Percentiles rank a stretch among this genome's conserved stretches.
These are phyloP conservation scores for Pseudohalonectria lignicola DNA, from an alignment of 2,329 filamentous ascomycete species.

Conservation along the genomic window DNA sequence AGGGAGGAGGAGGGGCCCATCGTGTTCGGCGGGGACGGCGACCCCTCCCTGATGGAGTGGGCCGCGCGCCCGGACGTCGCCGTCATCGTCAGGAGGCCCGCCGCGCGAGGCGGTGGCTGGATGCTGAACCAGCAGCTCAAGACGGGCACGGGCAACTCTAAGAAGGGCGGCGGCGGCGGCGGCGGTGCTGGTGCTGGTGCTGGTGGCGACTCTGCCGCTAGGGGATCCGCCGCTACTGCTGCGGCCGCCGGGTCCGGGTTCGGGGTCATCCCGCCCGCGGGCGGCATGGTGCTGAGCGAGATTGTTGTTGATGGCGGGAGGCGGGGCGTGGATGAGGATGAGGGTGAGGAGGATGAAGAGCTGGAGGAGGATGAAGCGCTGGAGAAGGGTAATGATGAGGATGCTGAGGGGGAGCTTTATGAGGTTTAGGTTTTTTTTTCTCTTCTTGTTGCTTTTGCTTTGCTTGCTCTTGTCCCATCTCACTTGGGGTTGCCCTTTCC, in stretches of 20 bases:
- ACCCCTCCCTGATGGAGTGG: slow-evolving; percentile 26
- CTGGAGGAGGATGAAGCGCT: slow-evolving; percentile 6
- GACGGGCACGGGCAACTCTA: no score
- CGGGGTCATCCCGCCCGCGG: neutral
- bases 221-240: no score
- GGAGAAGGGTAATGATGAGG: slow-evolving; percentile 2
- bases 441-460: neutral
- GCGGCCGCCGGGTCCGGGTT: no score
- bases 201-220: neutral
- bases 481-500: neutral
- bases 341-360: slow-evolving; percentile 9
- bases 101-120: slow-evolving; percentile 2
- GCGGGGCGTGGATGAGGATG: no score
- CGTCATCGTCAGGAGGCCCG: slow-evolving; percentile 15
- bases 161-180: neutral
- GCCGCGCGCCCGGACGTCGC: slow-evolving; percentile 21
- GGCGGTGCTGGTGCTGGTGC: neutral
- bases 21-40: slow-evolving; percentile 20
- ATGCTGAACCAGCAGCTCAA: slow-evolving; percentile 12
- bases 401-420: neutral
- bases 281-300: slow-evolving; percentile 1
- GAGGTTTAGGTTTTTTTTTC: no score
- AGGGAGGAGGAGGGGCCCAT: slow-evolving; percentile 13
- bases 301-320: slow-evolving; percentile 5
- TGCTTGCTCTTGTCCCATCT: no score